Conservation (phyloP, 371 early-diverging fungal genomes). For the Massospora cicadina region DNA sequence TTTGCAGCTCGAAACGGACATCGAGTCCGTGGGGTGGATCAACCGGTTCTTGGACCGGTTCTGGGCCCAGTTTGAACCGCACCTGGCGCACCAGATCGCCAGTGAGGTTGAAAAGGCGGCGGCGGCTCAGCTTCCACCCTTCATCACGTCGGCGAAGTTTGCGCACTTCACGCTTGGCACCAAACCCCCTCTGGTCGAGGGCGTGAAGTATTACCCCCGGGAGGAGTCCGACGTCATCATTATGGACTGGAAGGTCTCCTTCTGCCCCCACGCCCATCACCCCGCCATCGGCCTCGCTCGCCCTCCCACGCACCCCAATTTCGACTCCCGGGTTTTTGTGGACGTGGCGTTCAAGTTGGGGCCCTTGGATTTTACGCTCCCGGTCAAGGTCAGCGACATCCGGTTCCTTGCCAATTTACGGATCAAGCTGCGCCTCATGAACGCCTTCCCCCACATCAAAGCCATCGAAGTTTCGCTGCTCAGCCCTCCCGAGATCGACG, state of each 20-base stretch:
- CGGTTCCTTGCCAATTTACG: conserved; percentile 68
- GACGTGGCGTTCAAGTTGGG: conserved; percentile 77
- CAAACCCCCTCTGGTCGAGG: conserved; percentile 79
- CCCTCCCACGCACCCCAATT: conserved; percentile 20
- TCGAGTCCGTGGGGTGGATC: background rate
- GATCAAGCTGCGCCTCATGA: conserved; percentile 61
- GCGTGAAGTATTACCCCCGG: conserved; percentile 54
- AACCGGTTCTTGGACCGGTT: conserved; percentile 2
- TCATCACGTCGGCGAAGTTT: conserved; percentile 30
- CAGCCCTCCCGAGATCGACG: conserved; percentile 80
- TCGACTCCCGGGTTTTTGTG: conserved; percentile 79
- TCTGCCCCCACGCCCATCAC: conserved; percentile 40
- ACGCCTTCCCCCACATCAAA: conserved; percentile 75
- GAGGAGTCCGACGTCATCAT: conserved; percentile 67
- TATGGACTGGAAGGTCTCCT: conserved; percentile 89
- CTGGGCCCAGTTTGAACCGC: conserved; percentile 2
- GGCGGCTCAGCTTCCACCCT: background rate
- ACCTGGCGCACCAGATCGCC: background rate
- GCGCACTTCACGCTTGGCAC: conserved; percentile 94
- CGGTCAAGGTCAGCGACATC: conserved; percentile 83
- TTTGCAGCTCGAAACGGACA: conserved; percentile 5
- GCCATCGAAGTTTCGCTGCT: conserved; percentile 72
- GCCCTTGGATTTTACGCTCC: conserved; percentile 70
- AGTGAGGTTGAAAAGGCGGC: background rate
- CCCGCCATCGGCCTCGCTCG: background rate